Percentiles rank a stretch among this genome's conserved stretches.
Evolutionary conservation across 192 early-diverging fungal genomes (phyloP).

Genomic region (Linnemannia elongata): DNA sequence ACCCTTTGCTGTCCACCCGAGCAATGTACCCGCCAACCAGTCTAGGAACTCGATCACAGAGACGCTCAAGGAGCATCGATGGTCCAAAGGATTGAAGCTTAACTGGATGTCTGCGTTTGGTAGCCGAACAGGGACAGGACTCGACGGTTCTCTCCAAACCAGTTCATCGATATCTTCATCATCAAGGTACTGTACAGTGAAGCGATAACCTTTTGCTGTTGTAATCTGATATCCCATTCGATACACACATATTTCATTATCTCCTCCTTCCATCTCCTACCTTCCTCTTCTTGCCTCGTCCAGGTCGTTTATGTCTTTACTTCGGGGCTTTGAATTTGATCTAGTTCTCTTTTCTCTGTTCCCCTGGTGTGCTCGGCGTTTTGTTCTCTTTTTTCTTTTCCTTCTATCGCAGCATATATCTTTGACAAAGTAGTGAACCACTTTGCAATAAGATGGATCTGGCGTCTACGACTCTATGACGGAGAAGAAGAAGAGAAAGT

Average conservation of each 20-base stretch:
- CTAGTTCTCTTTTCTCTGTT: not conserved
- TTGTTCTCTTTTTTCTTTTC: not conserved
- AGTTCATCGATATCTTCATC: conserved; percentile 13
- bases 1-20: conserved; percentile 6
- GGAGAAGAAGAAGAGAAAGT: not conserved
- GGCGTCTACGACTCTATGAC: not conserved
- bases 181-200: conserved; percentile 44
- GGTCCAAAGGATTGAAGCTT: conserved; percentile 38
- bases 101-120: conserved; percentile 35
- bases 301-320: not conserved
- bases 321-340: not conserved
- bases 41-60: conserved; percentile 28
- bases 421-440: not conserved
- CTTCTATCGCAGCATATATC: not conserved
- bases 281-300: not conserved
- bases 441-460: not conserved
- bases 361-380: not conserved
- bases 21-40: not conserved
- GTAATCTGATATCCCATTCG: no score
- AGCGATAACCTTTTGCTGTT: not conserved
- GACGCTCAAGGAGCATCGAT: conserved; percentile 42
- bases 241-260: not conserved
- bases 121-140: conserved; percentile 13
- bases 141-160: conserved; percentile 5
- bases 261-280: not conserved